Evolutionary conservation across 345 rosid species (phyloP).

Genomic region (Salix koriyanagi): DNA sequence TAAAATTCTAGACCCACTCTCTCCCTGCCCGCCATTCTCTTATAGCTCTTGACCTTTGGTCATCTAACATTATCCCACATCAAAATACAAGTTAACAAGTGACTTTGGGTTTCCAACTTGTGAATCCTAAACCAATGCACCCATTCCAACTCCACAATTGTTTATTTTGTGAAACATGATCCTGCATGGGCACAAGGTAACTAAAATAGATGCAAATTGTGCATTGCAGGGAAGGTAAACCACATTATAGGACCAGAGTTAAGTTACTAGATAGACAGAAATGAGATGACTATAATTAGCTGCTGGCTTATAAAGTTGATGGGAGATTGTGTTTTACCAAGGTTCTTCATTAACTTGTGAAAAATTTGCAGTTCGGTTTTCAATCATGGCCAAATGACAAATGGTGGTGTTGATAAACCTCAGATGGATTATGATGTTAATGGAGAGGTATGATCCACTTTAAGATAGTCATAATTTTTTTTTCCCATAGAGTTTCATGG

Average conservation of each 20-base stretch:
- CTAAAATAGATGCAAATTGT: neutral
- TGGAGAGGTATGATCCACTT: constrained; percentile 67
- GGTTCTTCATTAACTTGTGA: constrained; percentile 8
- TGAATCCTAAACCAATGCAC: neutral
- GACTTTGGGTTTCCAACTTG: neutral
- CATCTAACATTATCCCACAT: neutral
- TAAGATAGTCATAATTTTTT: neutral
- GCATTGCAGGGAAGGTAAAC: neutral
- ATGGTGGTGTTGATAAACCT: constrained; percentile 37
- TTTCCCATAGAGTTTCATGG: neutral
- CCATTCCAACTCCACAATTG: neutral
- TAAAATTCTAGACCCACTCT: neutral
- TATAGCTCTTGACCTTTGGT: neutral
- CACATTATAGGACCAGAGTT: neutral
- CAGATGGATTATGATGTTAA: constrained; percentile 69
- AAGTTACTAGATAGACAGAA: neutral
- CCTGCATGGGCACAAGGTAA: neutral
- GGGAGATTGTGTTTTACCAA: constrained; percentile 1
- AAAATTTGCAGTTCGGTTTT: constrained; percentile 48
- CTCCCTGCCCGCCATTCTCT: neutral
- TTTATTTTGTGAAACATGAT: neutral
- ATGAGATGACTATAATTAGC: neutral
- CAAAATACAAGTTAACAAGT: neutral
- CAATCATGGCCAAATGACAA: constrained; percentile 48
- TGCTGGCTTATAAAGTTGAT: neutral